Base-by-base conservation (phyloP, 2,329 filamentous ascomycete genomes). In the Aspergillus unguis region DNA sequence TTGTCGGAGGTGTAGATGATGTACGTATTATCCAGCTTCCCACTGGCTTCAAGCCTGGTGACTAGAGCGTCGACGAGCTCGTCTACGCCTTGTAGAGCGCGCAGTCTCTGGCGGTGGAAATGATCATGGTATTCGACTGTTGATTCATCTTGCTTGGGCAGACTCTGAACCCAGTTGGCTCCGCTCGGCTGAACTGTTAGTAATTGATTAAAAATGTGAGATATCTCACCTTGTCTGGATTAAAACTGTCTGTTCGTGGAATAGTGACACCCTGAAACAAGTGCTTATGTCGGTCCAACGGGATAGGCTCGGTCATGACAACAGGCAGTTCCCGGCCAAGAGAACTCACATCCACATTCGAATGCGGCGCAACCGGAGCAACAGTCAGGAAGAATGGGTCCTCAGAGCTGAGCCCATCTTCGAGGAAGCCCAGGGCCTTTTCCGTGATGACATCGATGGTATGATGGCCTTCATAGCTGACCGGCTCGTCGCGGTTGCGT, bases 331-430 rank as follows among this genome's bases (percentile, higher is more conserved):
- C 41, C 23, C 9, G 8, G 6, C 27, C 35, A 5, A 49, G 17
- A n/a, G 23, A 32, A 5, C 35, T 23, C 1, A 38, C 47, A 50
- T 75, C 61, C 5, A 79, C 71, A 54, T 85, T 83, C 25, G 79
- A 78, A 60, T 90, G 87, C 0, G 87, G 86, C 0, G 82, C 85
- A 5, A 85, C 77, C 0, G 86, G 87, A 0, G 86, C 82, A 6
- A 87, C 75, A 0, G 78, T 79, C 3, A 90, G 65, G 63, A 90
- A 89, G 69, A 88, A 90, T 0, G 87, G 87, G 11, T 77, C 74
- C 0, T 75, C 68, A 0, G 75, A 71, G 0, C 70, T 65, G 2
- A 85, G 71, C 0, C 82, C 86, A 46, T 87, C 80, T 2, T 84
- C 77, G 0, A 90, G 68, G 41, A 88, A 82, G 0, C 77, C 81